phyloP scores from a whole-genome alignment of 2,329 filamentous ascomycete species.

The Seiridium unicorne region DNA sequence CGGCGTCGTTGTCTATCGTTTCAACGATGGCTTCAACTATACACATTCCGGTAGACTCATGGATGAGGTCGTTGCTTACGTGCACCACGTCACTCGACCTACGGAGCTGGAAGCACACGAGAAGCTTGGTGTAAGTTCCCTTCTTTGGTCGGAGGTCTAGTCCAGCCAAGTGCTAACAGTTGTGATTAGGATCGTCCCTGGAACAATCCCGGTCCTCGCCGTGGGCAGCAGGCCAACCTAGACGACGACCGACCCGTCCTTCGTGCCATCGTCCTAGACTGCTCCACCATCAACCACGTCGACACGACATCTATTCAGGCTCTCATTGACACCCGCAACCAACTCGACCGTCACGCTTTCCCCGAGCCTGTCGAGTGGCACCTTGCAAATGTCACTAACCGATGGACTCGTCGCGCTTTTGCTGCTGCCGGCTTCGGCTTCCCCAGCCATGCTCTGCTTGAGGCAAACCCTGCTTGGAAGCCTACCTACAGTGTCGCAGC shows the following conservation, averaged over 20 bases:
- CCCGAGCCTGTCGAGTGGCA: slow-evolving; percentile 50
- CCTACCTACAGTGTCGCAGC: neutral
- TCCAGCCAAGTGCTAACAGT: neutral
- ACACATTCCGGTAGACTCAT: slow-evolving; percentile 51
- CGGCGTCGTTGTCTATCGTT: slow-evolving; percentile 55
- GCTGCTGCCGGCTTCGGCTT: slow-evolving; percentile 56
- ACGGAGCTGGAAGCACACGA: slow-evolving; percentile 41
- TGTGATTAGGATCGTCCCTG: slow-evolving; percentile 45
- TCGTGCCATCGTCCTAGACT: slow-evolving; percentile 56
- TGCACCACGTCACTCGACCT: slow-evolving; percentile 44
- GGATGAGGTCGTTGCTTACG: slow-evolving; percentile 44
- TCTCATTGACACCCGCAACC: slow-evolving; percentile 53
- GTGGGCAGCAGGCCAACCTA: slow-evolving; percentile 23
- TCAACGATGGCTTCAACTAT: slow-evolving; percentile 56
- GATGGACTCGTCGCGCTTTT: slow-evolving; percentile 57
- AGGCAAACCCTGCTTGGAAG: neutral
- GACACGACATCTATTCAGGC: slow-evolving; percentile 59
- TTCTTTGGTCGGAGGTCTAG: too few species aligned
- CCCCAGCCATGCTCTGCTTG: slow-evolving; percentile 18
- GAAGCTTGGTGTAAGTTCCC: slow-evolving; percentile 43
- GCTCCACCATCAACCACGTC: slow-evolving; percentile 53
- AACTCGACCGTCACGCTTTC: slow-evolving; percentile 50
- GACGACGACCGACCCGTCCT: slow-evolving; percentile 40
- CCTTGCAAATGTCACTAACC: slow-evolving; percentile 52
- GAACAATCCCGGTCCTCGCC: slow-evolving; percentile 49